Conservation (phyloP, 2,329 filamentous ascomycete genomes). For the Chalaropsis ovoidea region DNA sequence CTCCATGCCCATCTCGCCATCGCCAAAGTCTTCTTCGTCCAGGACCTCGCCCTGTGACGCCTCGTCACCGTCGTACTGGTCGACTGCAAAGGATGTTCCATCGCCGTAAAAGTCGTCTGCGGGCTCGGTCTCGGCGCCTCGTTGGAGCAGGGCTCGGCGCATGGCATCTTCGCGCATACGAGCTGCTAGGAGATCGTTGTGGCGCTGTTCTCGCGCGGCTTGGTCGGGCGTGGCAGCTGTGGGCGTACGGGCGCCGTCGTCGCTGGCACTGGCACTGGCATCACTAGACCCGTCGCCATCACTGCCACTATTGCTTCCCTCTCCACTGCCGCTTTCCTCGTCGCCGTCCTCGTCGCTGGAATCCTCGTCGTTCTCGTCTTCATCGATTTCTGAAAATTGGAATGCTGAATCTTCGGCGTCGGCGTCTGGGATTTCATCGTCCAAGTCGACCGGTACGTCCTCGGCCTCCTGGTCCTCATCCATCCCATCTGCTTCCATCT, state of each 20-base stretch:
- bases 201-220: constrained; percentile 37
- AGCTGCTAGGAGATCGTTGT: constrained; percentile 41
- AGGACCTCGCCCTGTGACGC: constrained; percentile 43
- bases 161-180: constrained; percentile 52
- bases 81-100: constrained; percentile 36
- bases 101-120: constrained; percentile 40
- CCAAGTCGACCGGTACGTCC: constrained; percentile 47
- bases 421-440: constrained; percentile 63
- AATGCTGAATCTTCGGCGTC: constrained; percentile 39
- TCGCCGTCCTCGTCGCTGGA: not conserved
- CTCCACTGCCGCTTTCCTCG: constrained; percentile 1
- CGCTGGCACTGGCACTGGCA: constrained; percentile 5
- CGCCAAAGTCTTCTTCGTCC: constrained; percentile 50
- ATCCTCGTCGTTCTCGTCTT: constrained; percentile 36
- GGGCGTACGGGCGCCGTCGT: constrained; percentile 28
- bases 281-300: constrained; percentile 32
- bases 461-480: constrained; percentile 48
- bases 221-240: constrained; percentile 28
- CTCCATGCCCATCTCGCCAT: constrained; percentile 47
- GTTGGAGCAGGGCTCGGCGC: constrained; percentile 35
- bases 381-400: constrained; percentile 34
- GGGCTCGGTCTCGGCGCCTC: constrained; percentile 37
- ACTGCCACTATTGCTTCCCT: constrained; percentile 28
- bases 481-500: constrained; percentile 41
- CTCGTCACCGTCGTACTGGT: constrained; percentile 17